Conservation (phyloP, 139 green algal genomes). For the Nannochloris sp. region DNA sequence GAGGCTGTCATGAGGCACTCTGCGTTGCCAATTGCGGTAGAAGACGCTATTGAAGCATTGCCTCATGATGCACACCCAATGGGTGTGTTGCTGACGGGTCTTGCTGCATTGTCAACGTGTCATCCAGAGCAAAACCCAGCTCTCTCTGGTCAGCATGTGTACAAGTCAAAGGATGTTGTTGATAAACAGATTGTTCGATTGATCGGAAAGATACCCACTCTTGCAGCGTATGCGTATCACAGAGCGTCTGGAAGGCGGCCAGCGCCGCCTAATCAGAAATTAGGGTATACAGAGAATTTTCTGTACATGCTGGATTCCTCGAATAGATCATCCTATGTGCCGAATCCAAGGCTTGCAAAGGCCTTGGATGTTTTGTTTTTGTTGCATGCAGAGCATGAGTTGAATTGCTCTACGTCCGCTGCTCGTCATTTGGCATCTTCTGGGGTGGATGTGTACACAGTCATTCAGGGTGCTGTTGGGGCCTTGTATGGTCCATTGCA, state of each 20-base stretch:
- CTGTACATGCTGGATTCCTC: constrained; percentile 94
- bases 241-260: constrained; percentile 68
- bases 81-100: constrained; percentile 70
- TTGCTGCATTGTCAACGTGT: constrained; percentile 70
- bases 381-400: constrained; percentile 96
- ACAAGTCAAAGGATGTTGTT: constrained; percentile 76
- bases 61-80: constrained; percentile 92
- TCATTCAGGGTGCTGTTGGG: constrained; percentile 64
- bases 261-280: constrained; percentile 66
- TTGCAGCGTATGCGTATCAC: constrained; percentile 92
- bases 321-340: constrained; percentile 56
- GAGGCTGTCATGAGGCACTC: constrained; percentile 79
- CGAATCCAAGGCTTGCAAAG: constrained; percentile 71
- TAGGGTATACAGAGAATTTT: constrained; percentile 87
- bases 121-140: constrained; percentile 92
- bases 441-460: constrained; percentile 94
- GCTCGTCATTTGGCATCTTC: constrained; percentile 64
- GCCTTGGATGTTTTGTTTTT: constrained; percentile 95
- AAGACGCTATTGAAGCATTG: constrained; percentile 58
- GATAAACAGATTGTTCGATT: constrained; percentile 96
- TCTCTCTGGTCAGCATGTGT: constrained; percentile 79
- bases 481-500: constrained; percentile 97
- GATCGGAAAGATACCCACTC: constrained; percentile 74
- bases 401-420: constrained; percentile 94
- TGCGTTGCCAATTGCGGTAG: constrained; percentile 67